Evolutionary conservation across 192 early-diverging fungal species (phyloP).

Genomic region (Entomortierella lignicola): DNA sequence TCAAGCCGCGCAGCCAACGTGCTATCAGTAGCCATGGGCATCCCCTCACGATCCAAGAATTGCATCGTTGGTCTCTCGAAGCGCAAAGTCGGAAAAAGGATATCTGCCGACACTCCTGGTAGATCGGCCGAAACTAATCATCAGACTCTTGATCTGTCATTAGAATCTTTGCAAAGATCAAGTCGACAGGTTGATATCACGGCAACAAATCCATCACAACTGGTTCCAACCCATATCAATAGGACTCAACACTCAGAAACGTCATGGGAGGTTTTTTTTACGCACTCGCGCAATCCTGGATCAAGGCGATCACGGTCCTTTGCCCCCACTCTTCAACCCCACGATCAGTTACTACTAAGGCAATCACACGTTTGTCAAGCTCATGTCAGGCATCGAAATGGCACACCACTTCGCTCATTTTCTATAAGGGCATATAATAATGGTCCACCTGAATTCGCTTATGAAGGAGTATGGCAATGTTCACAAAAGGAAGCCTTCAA

Average conservation of each 20-base stretch:
- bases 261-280: constrained; percentile 45
- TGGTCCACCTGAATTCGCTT: neutral
- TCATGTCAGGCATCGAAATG: constrained; percentile 4
- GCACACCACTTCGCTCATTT: constrained; percentile 24
- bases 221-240: neutral
- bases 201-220: neutral
- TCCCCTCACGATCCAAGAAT: constrained; percentile 42
- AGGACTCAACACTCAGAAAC: constrained; percentile 10
- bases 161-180: neutral
- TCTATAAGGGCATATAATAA: constrained; percentile 28
- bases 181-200: neutral
- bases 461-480: constrained; percentile 11
- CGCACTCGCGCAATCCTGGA: constrained; percentile 13
- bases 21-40: constrained; percentile 47
- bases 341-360: neutral
- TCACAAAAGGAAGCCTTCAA: constrained; percentile 20
- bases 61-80: constrained; percentile 12
- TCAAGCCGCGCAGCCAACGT: constrained; percentile 50
- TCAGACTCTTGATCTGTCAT: neutral
- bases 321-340: neutral
- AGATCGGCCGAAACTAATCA: constrained; percentile 2
- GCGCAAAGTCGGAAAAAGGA: constrained; percentile 20
- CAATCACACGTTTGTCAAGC: neutral
- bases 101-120: neutral
- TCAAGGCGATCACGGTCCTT: constrained; percentile 20